Conservation (phyloP, 768 basidiomycete genomes). For the Trametes cubensis region DNA sequence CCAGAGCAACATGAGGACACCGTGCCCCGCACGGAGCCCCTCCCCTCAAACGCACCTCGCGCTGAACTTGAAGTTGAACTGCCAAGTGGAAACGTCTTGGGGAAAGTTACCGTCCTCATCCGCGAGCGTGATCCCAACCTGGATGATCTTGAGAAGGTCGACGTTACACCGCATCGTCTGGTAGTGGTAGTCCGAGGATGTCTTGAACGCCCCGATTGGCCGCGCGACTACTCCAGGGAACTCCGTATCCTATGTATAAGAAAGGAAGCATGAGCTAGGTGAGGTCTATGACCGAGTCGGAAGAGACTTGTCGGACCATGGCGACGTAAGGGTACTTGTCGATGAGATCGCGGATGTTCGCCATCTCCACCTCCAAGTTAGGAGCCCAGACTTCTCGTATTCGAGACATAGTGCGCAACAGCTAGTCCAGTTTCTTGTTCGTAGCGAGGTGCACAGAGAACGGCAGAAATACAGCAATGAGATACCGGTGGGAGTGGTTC, state of each 20-base stretch:
- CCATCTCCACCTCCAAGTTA: constrained; percentile 93
- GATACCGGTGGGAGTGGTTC: constrained; percentile 5
- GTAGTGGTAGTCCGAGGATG: constrained; percentile 97
- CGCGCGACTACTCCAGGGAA: constrained; percentile 98
- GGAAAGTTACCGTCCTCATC: constrained; percentile 94
- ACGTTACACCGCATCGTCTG: constrained; percentile 99
- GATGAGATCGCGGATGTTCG: constrained; percentile 80
- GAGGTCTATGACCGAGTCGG: constrained; percentile 19
- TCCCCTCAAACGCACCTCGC: constrained; percentile 59
- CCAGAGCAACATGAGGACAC: constrained; percentile 4
- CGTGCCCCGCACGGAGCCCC: not conserved
- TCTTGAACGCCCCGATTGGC: constrained; percentile 95
- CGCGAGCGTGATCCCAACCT: constrained; percentile 92
- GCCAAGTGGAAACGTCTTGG: constrained; percentile 93
- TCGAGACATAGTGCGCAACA: constrained; percentile 55
- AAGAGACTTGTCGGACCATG: constrained; percentile 62
- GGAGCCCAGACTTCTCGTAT: constrained; percentile 96
- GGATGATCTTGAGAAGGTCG: constrained; percentile 96
- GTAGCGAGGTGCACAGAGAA: not conserved
- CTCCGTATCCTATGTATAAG: constrained; percentile 82
- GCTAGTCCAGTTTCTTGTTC: not conserved
- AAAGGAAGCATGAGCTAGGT: constrained; percentile 26
- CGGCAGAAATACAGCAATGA: not conserved
- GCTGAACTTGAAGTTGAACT: constrained; percentile 97
- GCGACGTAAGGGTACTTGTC: constrained; percentile 93